Evolutionary conservation across 2,329 filamentous ascomycete species (phyloP), one percentile per base, ranked within the genome.

Genomic region (Pseudophaeomoniella oleicola): DNA sequence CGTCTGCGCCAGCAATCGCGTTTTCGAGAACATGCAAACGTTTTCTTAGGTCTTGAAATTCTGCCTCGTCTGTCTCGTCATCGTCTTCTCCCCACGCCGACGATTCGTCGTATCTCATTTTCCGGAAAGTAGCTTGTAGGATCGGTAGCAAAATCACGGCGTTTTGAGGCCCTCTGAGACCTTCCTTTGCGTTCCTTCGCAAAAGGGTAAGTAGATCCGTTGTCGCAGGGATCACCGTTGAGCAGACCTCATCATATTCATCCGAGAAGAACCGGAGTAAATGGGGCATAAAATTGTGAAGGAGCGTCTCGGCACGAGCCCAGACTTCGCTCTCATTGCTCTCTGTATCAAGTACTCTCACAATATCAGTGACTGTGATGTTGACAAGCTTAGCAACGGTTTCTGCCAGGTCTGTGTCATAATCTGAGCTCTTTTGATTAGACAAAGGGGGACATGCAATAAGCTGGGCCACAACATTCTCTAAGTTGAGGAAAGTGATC

Each of bases 101-200:
- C 4, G 88, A 94, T 54, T 94, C 88, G 50, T 98, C 90, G 52
- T 93, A 96, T 53, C 88, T 80, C 86, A 96, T 94, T 63, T 98
- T 98, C 38, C 75, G 69, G 41, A 98, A 81, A 49, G 96, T 88
- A 37, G 86, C 85, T 55, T 94, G 84, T 39, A 98, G 65, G 36
- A 96, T 86, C 3, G 85, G 82, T 16, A 82, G 75, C 10, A 98
- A 69, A 71, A 94, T 90, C 36, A 74, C 69, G n/a, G 75, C 68
- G 56, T 93, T 90, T 38, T 81, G 73, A 34, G 70, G 62, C 13
- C 81, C 77, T n/a, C 92, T 66, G 14, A 75, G 67, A 10, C 67
- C 66, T 22, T 66, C 71, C 36, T 61, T 57, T 43, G 78, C 72
- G 27, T 86, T 67, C 58, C 87, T 93, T 39, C 90, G 80, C 45